A percentile compares a stretch with the other conserved stretches of the same genome.
These are phyloP conservation scores for Solanum chacoense DNA, from an alignment of 305 asterid genomes.

Conservation along the genomic window DNA sequence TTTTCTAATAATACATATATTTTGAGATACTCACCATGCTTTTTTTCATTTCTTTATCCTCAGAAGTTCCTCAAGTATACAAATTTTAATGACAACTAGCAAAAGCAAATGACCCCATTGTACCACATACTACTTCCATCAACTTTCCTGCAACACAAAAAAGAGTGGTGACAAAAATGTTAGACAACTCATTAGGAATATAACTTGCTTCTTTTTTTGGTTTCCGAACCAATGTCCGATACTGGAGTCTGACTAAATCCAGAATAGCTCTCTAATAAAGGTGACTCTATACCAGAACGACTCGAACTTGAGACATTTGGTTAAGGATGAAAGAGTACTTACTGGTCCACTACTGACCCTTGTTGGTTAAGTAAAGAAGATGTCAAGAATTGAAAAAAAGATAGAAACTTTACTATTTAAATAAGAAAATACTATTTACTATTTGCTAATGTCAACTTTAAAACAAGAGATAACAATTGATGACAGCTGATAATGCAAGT, in stretches of 20 bases:
- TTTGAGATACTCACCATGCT: conserved; percentile 20
- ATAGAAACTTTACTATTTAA: neutral
- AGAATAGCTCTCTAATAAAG: too few species aligned
- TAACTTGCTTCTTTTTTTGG: neutral
- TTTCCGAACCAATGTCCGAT: neutral
- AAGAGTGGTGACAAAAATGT: neutral
- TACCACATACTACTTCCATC: conserved; percentile 63
- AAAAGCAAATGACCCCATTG: conserved; percentile 69
- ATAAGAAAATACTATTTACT: too few species aligned
- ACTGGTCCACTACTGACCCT: neutral
- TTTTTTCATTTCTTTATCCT: conserved; percentile 6
- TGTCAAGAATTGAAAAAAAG: neutral
- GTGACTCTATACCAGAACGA: neutral
- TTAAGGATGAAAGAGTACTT: neutral
- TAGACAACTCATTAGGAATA: neutral
- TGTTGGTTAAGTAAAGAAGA: neutral
- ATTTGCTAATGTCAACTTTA: neutral
- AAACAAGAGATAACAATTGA: neutral
- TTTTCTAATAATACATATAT: neutral
- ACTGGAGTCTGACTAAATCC: neutral
- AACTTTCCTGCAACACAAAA: conserved; percentile 51
- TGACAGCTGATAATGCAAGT: conserved; percentile 2
- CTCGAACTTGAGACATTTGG: neutral
- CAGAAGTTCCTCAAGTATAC: conserved; percentile 9
- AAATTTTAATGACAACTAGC: conserved; percentile 59